phyloP scores from a whole-genome alignment of 768 basidiomycete genomes.

The Mycena alexandri region DNA sequence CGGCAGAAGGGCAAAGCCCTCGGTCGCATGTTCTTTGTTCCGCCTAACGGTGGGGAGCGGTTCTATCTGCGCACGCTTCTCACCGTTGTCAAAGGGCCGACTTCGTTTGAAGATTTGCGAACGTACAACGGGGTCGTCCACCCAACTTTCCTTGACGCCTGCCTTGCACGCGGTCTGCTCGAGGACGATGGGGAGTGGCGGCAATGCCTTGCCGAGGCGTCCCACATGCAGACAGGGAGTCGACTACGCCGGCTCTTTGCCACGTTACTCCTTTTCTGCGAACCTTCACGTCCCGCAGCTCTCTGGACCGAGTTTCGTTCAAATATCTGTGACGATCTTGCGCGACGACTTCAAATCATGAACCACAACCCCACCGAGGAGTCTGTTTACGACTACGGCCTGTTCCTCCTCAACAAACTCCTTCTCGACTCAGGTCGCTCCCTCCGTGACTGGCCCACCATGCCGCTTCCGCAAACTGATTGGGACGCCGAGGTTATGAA shows the following conservation, averaged over 20 bases:
- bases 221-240: conserved; percentile 51
- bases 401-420: conserved; percentile 51
- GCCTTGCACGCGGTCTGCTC: conserved; percentile 55
- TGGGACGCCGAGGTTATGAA: conserved; percentile 40
- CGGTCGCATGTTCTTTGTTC: conserved; percentile 49
- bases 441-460: conserved; percentile 39
- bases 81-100: conserved; percentile 51
- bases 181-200: conserved; percentile 64
- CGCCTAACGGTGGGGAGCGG: conserved; percentile 45
- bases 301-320: conserved; percentile 52
- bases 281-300: conserved; percentile 46
- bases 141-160: conserved; percentile 55
- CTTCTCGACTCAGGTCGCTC: conserved; percentile 40
- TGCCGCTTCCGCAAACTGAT: conserved; percentile 30
- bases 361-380: conserved; percentile 42
- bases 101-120: conserved; percentile 42
- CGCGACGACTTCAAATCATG: conserved; percentile 33
- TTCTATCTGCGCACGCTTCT: conserved; percentile 58
- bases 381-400: conserved; percentile 55
- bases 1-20: conserved; percentile 42
- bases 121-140: conserved; percentile 42
- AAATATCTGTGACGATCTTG: conserved; percentile 58
- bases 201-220: conserved; percentile 56
- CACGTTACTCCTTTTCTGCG: conserved; percentile 52
- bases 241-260: conserved; percentile 55